phyloP scores from a whole-genome alignment of 805 yeast species.

The Yarrowia keelungensis region DNA sequence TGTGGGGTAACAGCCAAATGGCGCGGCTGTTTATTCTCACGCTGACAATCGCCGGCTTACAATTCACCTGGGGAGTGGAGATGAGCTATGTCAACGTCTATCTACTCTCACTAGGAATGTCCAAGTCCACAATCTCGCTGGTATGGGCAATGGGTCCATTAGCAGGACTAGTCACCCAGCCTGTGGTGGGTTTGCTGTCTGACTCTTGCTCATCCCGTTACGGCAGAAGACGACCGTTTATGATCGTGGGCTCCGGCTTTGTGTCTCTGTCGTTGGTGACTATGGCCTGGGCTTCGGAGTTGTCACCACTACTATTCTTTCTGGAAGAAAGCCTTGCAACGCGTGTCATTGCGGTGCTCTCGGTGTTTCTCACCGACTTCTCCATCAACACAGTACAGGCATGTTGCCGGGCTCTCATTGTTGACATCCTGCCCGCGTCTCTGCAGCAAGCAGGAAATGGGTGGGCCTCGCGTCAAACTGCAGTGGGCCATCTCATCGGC shows the following conservation, averaged over 20 bases:
- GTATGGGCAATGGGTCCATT: slow-evolving; percentile 77
- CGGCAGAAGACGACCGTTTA: slow-evolving; percentile 67
- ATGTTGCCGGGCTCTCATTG: slow-evolving; percentile 67
- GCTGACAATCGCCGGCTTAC: slow-evolving; percentile 61
- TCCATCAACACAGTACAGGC: slow-evolving; percentile 69
- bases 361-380: slow-evolving; percentile 63
- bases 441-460: slow-evolving; percentile 69
- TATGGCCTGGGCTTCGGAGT: slow-evolving; percentile 56
- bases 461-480: slow-evolving; percentile 73
- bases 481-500: slow-evolving; percentile 64
- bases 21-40: slow-evolving; percentile 42
- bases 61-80: slow-evolving; percentile 72
- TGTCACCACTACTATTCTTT: slow-evolving; percentile 49
- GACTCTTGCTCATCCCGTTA: slow-evolving; percentile 52
- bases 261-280: slow-evolving; percentile 57
- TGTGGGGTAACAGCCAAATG: slow-evolving; percentile 21
- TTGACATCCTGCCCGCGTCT: slow-evolving; percentile 62
- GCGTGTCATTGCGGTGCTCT: slow-evolving; percentile 55
- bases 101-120: slow-evolving; percentile 62
- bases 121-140: slow-evolving; percentile 62
- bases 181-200: slow-evolving; percentile 64
- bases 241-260: slow-evolving; percentile 60
- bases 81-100: slow-evolving; percentile 70
- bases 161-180: slow-evolving; percentile 70
- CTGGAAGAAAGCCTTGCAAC: slow-evolving; percentile 39